These are phyloP conservation scores for Corymbia citriodora DNA, from an alignment of 441 rosid genomes.

Conservation along the genomic window DNA sequence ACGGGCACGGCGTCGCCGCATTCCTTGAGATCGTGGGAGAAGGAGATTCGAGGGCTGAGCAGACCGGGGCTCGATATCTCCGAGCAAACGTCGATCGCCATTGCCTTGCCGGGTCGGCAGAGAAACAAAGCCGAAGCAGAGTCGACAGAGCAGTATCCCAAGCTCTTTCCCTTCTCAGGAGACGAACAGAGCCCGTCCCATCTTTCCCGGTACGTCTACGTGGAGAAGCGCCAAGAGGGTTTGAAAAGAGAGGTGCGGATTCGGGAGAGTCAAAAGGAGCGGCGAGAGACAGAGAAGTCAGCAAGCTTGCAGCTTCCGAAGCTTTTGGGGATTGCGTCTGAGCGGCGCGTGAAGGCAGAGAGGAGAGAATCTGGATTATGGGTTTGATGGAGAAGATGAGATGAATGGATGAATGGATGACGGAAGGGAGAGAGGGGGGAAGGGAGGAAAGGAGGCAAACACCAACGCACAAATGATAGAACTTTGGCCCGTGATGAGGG, in stretches of 20 bases:
- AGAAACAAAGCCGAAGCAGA: neutral
- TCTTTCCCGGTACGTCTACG: neutral
- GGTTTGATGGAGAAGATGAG: neutral
- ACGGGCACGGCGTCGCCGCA: constrained; percentile 15
- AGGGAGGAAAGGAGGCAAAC: neutral
- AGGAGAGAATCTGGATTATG: neutral
- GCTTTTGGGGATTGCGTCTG: constrained; percentile 26
- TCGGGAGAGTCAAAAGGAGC: constrained; percentile 17
- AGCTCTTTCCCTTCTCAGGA: neutral
- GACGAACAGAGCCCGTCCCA: neutral
- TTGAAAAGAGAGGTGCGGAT: constrained; percentile 10
- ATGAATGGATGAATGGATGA: constrained; percentile 12
- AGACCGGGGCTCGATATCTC: constrained; percentile 50
- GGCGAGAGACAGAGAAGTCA: constrained; percentile 21
- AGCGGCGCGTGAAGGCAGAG: neutral
- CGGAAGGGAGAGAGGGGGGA: neutral
- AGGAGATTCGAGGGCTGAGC: constrained; percentile 73
- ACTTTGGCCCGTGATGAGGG: constrained; percentile 5
- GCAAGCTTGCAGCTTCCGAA: constrained; percentile 36
- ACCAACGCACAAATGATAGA: neutral
- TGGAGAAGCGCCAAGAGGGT: neutral
- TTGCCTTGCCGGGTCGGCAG: neutral
- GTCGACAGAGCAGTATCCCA: neutral
- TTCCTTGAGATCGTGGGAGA: constrained; percentile 61
- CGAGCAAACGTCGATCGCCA: constrained; percentile 77